Evolutionary conservation across 2,329 filamentous ascomycete genomes (phyloP), one percentile per base, ranked within the genome.

Genomic region (Akanthomyces uredinophilus): DNA sequence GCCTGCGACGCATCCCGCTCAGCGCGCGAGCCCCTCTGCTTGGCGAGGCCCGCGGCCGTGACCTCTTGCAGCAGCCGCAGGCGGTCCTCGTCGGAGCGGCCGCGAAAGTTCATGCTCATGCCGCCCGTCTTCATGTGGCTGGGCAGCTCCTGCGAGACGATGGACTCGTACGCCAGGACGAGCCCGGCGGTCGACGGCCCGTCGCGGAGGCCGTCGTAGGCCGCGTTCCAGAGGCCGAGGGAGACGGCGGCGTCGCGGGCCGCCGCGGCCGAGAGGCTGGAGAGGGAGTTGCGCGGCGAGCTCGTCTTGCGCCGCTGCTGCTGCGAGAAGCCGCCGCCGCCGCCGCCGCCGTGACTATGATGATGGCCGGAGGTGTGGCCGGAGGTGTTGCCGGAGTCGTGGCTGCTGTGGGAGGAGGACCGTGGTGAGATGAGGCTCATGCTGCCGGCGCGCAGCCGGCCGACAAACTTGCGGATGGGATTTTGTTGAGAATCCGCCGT

Each of bases 121-220:
- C 70, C 68, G 18, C 69, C 68, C 11, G 67, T 64, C 58, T 73
- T 74, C 29, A 73, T 62, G 24, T 67, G 61, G 50, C 73, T 70
- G 14, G 74, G 73, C 14, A 76, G 65, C 55, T 72, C 71, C 41
- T 75, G 71, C 2, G 71, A 68, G 50, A 76, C 66, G 52, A 76
- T 75, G 57, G 66, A 68, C 63, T 76, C 74, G 64, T 76, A 76
- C 3, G 73, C 70, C 13, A 71, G 63, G 3, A 75, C 73, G 11
- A 76, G 69, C 8, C 68, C 70, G 7, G 69, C 61, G 14, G 71
- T 71, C 35, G 66, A 65, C 14, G 67, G 65, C 13, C 70, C 68
- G 51, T 71, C 68, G 35, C 73, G 69, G 16, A 76, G 67, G 1
- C 64, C 55, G 53, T 75, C 70, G 57, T 76, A 76, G 5, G 72